Evolutionary conservation across 345 rosid genomes (phyloP).

Genomic region (Brassica incana): DNA sequence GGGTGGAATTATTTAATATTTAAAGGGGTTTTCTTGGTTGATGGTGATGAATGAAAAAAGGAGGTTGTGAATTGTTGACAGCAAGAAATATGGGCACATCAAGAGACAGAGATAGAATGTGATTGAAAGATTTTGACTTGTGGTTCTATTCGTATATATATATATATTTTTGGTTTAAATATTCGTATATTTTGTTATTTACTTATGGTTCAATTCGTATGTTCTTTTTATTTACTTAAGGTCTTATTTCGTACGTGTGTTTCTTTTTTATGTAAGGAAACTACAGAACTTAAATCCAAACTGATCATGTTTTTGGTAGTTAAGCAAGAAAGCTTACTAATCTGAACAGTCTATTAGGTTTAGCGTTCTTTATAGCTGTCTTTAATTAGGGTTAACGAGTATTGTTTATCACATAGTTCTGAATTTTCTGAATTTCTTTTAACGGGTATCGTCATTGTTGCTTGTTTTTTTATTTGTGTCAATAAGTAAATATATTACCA

Average conservation of each 20-base stretch:
- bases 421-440: neutral
- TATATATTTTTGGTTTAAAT: too few relatives aligned
- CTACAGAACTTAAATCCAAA: neutral
- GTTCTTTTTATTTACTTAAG: neutral
- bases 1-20: conserved; percentile 16
- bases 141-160: conserved; percentile 14
- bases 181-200: neutral
- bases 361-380: conserved; percentile 3
- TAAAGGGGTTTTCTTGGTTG: conserved; percentile 1
- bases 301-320: neutral
- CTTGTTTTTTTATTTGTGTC: neutral
- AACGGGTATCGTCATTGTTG: neutral
- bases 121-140: conserved; percentile 36
- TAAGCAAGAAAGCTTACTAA: neutral
- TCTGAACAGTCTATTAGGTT: neutral
- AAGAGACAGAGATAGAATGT: conserved; percentile 14
- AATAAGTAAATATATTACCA: neutral
- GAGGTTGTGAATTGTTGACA: conserved; percentile 38
- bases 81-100: conserved; percentile 43
- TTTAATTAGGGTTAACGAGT: neutral
- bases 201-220: neutral
- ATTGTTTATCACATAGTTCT: neutral
- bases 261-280: neutral
- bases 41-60: conserved; percentile 27
- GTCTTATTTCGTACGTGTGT: neutral